These are phyloP conservation scores for Anthracocystis setariae DNA, from an alignment of 1,284 basidiomycete genomes.

Conservation along the genomic window DNA sequence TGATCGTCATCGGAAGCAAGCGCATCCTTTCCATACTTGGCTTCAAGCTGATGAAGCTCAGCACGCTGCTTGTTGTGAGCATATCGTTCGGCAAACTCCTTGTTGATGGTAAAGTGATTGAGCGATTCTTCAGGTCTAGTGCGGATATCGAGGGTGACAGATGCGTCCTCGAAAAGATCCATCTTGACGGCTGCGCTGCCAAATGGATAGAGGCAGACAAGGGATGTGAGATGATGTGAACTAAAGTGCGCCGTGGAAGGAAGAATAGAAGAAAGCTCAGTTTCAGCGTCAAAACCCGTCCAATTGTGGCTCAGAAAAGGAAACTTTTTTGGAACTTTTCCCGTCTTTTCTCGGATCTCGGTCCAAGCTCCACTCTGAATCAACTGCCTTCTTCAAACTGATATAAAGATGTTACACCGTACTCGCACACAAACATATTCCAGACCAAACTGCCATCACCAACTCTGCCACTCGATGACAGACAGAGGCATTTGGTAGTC, in stretches of 20 bases:
- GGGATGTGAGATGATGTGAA: neutral
- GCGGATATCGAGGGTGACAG: conserved; percentile 38
- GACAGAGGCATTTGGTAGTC: too few relatives aligned
- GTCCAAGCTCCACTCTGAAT: neutral
- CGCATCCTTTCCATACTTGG: conserved; percentile 55
- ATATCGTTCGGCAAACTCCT: conserved; percentile 63
- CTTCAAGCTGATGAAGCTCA: conserved; percentile 60
- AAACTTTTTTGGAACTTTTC: conserved; percentile 23
- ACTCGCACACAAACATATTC: neutral
- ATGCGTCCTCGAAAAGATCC: conserved; percentile 35
- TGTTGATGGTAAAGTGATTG: conserved; percentile 59
- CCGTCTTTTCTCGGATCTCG: conserved; percentile 8
- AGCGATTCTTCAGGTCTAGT: conserved; percentile 43
- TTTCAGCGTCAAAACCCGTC: conserved; percentile 5
- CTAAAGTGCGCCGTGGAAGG: neutral
- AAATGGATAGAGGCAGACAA: neutral
- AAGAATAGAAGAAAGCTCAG: neutral
- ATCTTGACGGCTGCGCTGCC: conserved; percentile 8
- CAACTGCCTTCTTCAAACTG: too few relatives aligned
- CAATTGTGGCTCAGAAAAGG: neutral
- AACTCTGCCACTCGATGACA: neutral
- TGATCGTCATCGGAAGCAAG: conserved; percentile 39
- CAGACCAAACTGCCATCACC: neutral
- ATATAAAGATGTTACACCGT: conserved; percentile 3
- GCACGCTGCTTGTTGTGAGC: conserved; percentile 63